A percentile compares a stretch with the other conserved stretches of the same genome.
These are phyloP conservation scores for Galeopsis tetrahit DNA, from an alignment of 257 asterid species.

Conservation along the genomic window DNA sequence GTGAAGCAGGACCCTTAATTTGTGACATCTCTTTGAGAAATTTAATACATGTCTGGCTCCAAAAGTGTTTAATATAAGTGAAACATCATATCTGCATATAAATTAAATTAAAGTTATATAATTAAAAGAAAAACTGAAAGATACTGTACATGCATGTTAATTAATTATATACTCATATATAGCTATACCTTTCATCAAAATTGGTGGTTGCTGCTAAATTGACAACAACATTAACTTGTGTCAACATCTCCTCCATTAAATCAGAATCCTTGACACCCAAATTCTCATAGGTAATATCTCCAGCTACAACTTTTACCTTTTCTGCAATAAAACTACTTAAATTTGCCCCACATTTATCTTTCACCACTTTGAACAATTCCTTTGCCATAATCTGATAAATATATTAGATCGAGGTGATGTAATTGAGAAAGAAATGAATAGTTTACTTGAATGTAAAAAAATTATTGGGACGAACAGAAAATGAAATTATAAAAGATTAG, in stretches of 20 bases:
- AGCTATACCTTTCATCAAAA: slow-evolving; percentile 74
- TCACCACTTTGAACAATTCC: slow-evolving; percentile 76
- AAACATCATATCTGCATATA: slow-evolving; percentile 62
- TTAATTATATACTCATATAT: no score
- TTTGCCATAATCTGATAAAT: slow-evolving; percentile 54
- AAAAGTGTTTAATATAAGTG: slow-evolving; percentile 45
- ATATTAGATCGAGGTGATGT: no score
- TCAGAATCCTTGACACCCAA: slow-evolving; percentile 63
- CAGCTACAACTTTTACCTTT: slow-evolving; percentile 60
- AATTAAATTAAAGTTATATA: neutral
- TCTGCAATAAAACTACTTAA: slow-evolving; percentile 45
- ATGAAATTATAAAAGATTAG: no score
- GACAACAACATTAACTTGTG: slow-evolving; percentile 70
- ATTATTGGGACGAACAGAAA: no score
- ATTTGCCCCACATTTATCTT: slow-evolving; percentile 55
- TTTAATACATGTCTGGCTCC: slow-evolving; percentile 45
- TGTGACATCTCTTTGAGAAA: slow-evolving; percentile 47
- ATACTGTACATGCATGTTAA: neutral
- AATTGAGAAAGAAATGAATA: no score
- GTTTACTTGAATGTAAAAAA: no score
- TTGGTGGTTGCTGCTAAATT: slow-evolving; percentile 89
- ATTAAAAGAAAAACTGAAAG: neutral
- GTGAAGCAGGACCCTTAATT: slow-evolving; percentile 43
- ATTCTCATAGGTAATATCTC: slow-evolving; percentile 66
- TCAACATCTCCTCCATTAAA: slow-evolving; percentile 66